Evolutionary conservation across 2,329 filamentous ascomycete genomes (phyloP), one percentile per base, ranked within the genome.

Genomic region (Hypoxylon sp.): DNA sequence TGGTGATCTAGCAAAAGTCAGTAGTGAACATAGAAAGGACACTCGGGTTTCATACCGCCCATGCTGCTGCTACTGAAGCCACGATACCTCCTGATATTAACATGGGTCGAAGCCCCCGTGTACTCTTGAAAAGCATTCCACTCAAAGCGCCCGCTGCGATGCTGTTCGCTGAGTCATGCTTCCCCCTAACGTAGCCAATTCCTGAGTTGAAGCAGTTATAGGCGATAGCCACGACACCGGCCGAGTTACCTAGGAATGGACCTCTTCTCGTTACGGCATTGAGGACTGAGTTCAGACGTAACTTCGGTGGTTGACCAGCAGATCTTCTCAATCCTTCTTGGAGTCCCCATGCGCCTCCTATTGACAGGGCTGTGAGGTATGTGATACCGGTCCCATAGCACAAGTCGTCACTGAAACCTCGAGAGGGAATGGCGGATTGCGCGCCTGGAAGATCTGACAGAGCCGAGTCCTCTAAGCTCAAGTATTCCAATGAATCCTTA

Each of bases 311-410:
- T 80, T 91, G 89, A 63, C 84, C 87, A 69, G 89, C 89, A n/a
- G 91, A 92, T 81, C 92, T 91, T 77, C 91, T 90, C 75, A 98
- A 83, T 10, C 96, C 96, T 82, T 99, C 96, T 72, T 92, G 91
- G 74, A 99, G 81, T 69, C 96, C 96, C 95, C 95, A 98, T 64
- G 89, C 91, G 73, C 96, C 96, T 81, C 96, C 96, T 73, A 97
- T 79, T 44, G 91, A 88, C 76, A 99, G 85, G 6, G 92, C 96
- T n/a, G 92, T 85, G 68, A 99, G 86, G 80, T 99, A 99, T 78
- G 94, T 97, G 70, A 95, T 91, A 76, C 96, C 96, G 22, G 96
- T 97, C 78, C 97, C 96, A 81, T 99, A 99, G 84, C 96, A 98
- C 67, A 99, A 89, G 81, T 99, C 96, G 79, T 99, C 96, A 68